Base-by-base conservation (phyloP, 129 eudicot species). In the Erigeron canadensis region DNA sequence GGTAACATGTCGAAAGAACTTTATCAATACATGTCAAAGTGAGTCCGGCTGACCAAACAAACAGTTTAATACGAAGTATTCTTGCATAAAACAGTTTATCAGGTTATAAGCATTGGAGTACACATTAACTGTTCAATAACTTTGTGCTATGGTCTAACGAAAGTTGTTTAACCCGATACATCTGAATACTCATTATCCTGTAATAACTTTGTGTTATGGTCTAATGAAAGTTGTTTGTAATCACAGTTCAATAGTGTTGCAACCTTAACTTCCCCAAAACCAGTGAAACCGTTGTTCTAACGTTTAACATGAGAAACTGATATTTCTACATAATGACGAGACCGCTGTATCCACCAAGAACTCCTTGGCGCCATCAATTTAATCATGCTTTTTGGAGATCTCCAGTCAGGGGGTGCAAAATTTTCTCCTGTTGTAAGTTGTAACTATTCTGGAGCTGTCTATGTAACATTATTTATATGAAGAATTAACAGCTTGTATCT, bases 211-310 rank as follows among this genome's bases (percentile, higher is more conserved):
- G 42, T 56, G 13, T 19, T 37, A 51, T 21, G 38, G 47, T 41
- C 57, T 70, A 17, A 74, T 40, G 66, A 62, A 65, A 40, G 17
- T 17, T 60, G 45, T 75, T 71, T 77, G 44, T 80, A 61, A 48
- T 75, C 77, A 69, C 91, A 95, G 99, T 88, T 84, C 84, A 90
- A 83, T 71, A 59, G 84, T 46, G 99, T 95, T 28, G 92, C 99
- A 46, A 81, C 65, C 43, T 60, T 60, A 60, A 60, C 65, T 58
- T 40, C 91, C 23, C 70, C 66, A 7, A 77, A 80, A 60, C 81
- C 86, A 8, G 92, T 87, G 67, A 65, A 69, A 18, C 80, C 86
- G 23, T 74, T 87, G 61, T 85, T 79, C 84, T 57, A 75, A 75
- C 54, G 73, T 68, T 56, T 72, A 65, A 65, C 45, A 28, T 69